Evolutionary conservation across 345 rosid genomes (phyloP).

Genomic region (Lumnitzera littorea): DNA sequence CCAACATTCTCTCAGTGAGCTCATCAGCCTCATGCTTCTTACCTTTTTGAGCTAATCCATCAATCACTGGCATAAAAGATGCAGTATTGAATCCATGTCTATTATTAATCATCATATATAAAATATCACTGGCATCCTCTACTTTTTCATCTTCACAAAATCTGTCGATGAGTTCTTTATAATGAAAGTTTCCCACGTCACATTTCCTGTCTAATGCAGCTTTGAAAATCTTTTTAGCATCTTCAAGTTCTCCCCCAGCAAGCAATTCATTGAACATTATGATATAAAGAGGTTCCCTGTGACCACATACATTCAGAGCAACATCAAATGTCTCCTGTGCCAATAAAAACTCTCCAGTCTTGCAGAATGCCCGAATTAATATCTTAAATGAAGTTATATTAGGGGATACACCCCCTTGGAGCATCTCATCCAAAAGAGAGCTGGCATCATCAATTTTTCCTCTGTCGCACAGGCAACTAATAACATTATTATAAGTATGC

Average conservation of each 20-base stretch:
- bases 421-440: constrained; percentile 76
- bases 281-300: constrained; percentile 71
- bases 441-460: constrained; percentile 76
- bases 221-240: constrained; percentile 66
- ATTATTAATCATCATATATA: constrained; percentile 54
- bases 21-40: constrained; percentile 62
- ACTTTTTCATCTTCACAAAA: constrained; percentile 60
- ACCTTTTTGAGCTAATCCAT: constrained; percentile 59
- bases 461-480: constrained; percentile 70
- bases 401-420: constrained; percentile 62
- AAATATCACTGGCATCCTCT: constrained; percentile 56
- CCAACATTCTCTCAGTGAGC: constrained; percentile 85
- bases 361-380: constrained; percentile 69
- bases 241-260: constrained; percentile 46
- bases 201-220: constrained; percentile 58
- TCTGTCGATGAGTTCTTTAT: constrained; percentile 58
- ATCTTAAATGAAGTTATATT: constrained; percentile 64
- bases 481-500: constrained; percentile 64
- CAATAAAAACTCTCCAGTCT: constrained; percentile 50
- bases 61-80: constrained; percentile 83
- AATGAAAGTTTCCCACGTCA: constrained; percentile 53
- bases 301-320: constrained; percentile 71
- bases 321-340: constrained; percentile 75
- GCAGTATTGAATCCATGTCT: constrained; percentile 81
- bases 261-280: constrained; percentile 78